These are phyloP conservation scores for Sporisorium sorghi DNA, from an alignment of 1,284 basidiomycete species.

Conservation along the genomic window DNA sequence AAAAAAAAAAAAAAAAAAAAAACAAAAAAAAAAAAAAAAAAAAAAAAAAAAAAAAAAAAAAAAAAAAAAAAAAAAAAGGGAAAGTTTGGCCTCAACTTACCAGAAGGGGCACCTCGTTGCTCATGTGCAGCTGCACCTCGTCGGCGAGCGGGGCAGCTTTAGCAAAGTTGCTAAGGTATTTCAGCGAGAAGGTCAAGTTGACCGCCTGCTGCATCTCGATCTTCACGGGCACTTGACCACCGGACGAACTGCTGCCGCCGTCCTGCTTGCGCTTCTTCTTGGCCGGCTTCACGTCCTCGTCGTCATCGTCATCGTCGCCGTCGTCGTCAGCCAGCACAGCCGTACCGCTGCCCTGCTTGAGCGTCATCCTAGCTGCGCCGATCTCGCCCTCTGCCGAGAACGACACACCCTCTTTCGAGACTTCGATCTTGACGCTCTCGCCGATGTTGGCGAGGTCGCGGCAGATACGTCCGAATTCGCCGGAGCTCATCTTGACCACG, in stretches of 20 bases:
- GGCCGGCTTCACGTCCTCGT: slow-evolving; percentile 63
- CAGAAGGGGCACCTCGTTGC: slow-evolving; percentile 69
- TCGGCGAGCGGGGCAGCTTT: slow-evolving; percentile 85
- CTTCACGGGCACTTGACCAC: slow-evolving; percentile 70
- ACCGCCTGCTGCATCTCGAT: slow-evolving; percentile 77
- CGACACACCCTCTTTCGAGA: slow-evolving; percentile 94
- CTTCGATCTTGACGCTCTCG: slow-evolving; percentile 94
- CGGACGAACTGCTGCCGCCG: slow-evolving; percentile 19
- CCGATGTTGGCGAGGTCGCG: slow-evolving; percentile 91
- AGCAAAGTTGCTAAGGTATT: slow-evolving; percentile 97
- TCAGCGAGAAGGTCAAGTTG: slow-evolving; percentile 92
- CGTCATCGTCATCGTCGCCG: slow-evolving; percentile 58
- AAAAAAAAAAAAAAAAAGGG: no score
- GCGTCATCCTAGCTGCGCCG: slow-evolving; percentile 87
- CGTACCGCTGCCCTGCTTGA: slow-evolving; percentile 77
- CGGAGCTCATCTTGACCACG: slow-evolving; percentile 85
- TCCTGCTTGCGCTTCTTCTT: slow-evolving; percentile 61
- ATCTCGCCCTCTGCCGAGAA: slow-evolving; percentile 94
- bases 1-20: no score
- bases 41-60: no score
- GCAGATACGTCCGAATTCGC: slow-evolving; percentile 91
- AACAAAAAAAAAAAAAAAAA: no score
- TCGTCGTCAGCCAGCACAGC: slow-evolving; percentile 61
- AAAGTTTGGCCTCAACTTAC: no score
- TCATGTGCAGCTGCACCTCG: slow-evolving; percentile 73